phyloP scores from a whole-genome alignment of 139 green algal genomes.

The Chlorella sorokiniana region DNA sequence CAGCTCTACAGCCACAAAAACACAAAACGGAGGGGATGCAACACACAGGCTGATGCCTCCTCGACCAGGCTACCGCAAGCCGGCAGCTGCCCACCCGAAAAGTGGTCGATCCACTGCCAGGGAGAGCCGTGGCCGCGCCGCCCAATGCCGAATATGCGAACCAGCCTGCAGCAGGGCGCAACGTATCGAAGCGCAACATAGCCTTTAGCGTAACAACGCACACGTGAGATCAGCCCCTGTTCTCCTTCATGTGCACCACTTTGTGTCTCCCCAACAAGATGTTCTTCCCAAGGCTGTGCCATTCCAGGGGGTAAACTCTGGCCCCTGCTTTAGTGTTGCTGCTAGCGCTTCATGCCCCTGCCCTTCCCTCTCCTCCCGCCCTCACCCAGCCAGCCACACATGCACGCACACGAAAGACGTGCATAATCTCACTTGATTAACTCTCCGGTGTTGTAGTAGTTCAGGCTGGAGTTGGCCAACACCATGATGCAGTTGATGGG shows the following conservation, averaged over 20 bases:
- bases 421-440: not conserved
- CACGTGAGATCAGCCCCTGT: too few species aligned
- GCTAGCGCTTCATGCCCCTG: too few species aligned
- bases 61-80: too few species aligned
- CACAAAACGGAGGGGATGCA: too few species aligned
- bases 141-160: constrained; percentile 12
- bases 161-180: constrained; percentile 4
- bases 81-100: not conserved
- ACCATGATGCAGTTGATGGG: constrained; percentile 1
- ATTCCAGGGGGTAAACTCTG: too few species aligned
- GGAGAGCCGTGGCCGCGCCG: constrained; percentile 8
- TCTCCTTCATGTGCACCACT: too few species aligned
- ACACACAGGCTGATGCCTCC: too few species aligned
- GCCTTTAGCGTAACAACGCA: constrained; percentile 3
- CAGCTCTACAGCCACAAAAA: not conserved
- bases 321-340: too few species aligned
- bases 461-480: not conserved
- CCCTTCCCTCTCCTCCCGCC: too few species aligned
- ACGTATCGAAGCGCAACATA: not conserved
- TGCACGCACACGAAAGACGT: not conserved
- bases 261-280: too few species aligned
- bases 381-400: too few species aligned
- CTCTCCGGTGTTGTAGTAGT: not conserved
- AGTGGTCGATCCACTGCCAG: constrained; percentile 20
- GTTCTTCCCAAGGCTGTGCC: too few species aligned